Evolutionary conservation across 495 filamentous ascomycete species (phyloP).

Genomic region (Echria macrotheca): DNA sequence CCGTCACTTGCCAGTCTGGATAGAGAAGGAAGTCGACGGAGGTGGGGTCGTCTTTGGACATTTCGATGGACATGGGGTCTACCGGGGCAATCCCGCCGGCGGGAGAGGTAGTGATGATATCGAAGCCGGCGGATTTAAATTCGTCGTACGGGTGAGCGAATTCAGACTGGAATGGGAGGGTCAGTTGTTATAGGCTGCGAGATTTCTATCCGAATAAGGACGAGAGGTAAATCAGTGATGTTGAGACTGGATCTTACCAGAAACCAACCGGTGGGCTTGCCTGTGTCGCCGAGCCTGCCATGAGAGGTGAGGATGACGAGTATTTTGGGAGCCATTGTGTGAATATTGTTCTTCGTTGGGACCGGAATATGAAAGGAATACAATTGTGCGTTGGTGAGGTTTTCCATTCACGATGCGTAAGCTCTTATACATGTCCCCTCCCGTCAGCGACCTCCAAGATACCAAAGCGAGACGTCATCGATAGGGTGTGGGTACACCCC

Average conservation of each 20-base stretch:
- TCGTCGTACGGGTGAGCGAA: constrained; percentile 64
- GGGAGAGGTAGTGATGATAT: constrained; percentile 53
- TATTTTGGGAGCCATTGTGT: constrained; percentile 51
- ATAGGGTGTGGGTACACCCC: too few species aligned
- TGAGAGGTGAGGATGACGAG: constrained; percentile 66
- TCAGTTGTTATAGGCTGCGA: too few species aligned
- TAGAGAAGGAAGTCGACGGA: constrained; percentile 48
- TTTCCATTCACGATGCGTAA: too few species aligned
- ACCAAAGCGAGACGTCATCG: too few species aligned
- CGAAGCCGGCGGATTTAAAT: constrained; percentile 44
- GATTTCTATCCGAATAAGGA: too few species aligned
- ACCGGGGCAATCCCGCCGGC: constrained; percentile 62
- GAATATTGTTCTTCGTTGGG: too few species aligned
- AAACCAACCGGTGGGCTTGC: constrained; percentile 61
- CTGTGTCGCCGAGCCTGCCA: constrained; percentile 45
- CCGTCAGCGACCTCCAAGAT: too few species aligned
- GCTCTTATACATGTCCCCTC: too few species aligned
- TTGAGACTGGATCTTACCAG: constrained; percentile 36
- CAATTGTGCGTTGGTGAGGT: too few species aligned
- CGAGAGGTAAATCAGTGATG: not conserved
- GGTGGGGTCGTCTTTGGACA: constrained; percentile 50
- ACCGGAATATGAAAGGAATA: too few species aligned
- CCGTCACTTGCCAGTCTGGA: constrained; percentile 58
- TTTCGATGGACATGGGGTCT: constrained; percentile 58
- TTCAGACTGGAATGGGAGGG: constrained; percentile 52